These are phyloP conservation scores for Solanum raphanifolium DNA, from an alignment of 257 asterid species.

Conservation along the genomic window DNA sequence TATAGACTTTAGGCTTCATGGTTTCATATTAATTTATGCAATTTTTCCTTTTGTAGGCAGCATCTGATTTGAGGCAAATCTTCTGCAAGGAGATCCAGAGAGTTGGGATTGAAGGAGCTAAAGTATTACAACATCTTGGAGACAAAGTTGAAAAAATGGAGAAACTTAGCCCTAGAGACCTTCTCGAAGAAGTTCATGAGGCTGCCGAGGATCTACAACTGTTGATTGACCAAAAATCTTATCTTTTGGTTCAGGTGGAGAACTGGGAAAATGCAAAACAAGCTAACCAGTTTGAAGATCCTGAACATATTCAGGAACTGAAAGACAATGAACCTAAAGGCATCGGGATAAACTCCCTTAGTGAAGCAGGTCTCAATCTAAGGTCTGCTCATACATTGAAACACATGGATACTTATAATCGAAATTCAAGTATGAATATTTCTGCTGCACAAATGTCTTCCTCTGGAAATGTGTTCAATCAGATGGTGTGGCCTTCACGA, in stretches of 20 bases:
- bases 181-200: conserved; percentile 67
- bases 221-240: conserved; percentile 74
- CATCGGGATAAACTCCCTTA: conserved; percentile 32
- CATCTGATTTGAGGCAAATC: conserved; percentile 60
- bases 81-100: conserved; percentile 59
- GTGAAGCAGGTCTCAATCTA: conserved; percentile 28
- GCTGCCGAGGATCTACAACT: conserved; percentile 86
- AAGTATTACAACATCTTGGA: conserved; percentile 60
- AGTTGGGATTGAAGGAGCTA: conserved; percentile 83
- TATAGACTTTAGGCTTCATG: conserved; percentile 59
- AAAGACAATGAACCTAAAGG: conserved; percentile 48
- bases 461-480: conserved; percentile 48
- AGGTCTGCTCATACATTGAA: conserved; percentile 33
- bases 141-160: conserved; percentile 93
- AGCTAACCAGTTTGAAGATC: conserved; percentile 42
- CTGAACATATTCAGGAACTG: conserved; percentile 51
- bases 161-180: conserved; percentile 43
- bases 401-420: conserved; percentile 23
- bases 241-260: conserved; percentile 68
- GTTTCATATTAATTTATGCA: conserved; percentile 9
- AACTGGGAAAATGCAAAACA: conserved; percentile 56
- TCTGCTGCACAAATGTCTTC: conserved; percentile 49
- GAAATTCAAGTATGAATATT: conserved; percentile 17
- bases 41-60: conserved; percentile 35
- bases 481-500: conserved; percentile 82